phyloP scores from a whole-genome alignment of 257 asterid species.

The Apocynum venetum region DNA sequence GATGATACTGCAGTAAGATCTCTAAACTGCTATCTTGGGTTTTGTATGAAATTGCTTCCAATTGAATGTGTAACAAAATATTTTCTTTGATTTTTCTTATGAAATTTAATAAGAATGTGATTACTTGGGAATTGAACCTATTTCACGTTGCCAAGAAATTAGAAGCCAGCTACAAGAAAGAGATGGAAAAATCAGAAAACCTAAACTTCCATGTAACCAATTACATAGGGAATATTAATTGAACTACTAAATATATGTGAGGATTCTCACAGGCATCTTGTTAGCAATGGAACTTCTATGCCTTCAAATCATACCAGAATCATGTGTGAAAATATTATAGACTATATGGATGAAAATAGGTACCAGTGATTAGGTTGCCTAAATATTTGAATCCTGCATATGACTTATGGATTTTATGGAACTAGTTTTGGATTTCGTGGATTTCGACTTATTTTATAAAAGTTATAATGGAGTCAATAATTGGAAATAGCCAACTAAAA shows the following conservation, averaged over 20 bases:
- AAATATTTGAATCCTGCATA: not conserved
- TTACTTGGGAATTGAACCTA: not conserved
- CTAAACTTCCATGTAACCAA: not conserved
- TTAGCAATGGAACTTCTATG: not conserved
- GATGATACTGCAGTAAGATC: slow-evolving; percentile 85
- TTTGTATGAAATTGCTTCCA: not conserved
- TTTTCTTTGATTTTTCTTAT: not conserved
- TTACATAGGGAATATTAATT: not conserved
- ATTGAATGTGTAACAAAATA: not conserved
- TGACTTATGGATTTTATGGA: not conserved
- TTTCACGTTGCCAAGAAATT: not conserved
- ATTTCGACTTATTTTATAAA: not conserved
- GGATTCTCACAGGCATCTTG: not conserved
- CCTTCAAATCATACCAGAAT: not conserved
- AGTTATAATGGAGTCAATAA: not conserved
- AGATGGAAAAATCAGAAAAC: not conserved
- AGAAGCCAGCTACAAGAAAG: not conserved
- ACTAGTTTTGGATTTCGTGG: not conserved
- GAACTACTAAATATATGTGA: not conserved
- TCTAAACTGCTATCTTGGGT: slow-evolving; percentile 9
- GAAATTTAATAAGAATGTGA: not conserved
- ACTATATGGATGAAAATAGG: not conserved
- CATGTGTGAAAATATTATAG: not conserved
- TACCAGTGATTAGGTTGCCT: not conserved
- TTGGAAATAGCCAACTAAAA: not conserved